Base-by-base conservation (phyloP, 371 early-diverging fungal species). In the Chytridium lagenaria region DNA sequence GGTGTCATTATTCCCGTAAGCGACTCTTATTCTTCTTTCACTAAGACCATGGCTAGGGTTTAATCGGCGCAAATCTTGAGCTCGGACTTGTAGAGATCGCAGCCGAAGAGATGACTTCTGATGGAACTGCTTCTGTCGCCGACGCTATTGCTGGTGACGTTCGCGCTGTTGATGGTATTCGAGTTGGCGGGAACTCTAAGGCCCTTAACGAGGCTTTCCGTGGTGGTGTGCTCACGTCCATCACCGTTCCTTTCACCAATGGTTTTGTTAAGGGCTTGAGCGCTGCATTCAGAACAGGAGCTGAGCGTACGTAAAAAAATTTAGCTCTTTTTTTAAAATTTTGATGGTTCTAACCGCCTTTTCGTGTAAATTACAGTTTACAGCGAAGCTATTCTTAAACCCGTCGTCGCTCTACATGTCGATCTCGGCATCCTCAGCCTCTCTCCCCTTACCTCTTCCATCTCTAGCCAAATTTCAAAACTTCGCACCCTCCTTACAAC, bases 391-490 rank as follows among this genome's bases (percentile, higher is more conserved):
- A 70, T 92, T 55, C 67, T 91, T 69, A 83, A 85, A 68, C 85
- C 87, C 50, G 82, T 85, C 37, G 88, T 86, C 22, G 91, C 90
- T 5, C 85, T 93, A 34, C 79, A 81, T 65, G 69, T 73, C 57
- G 76, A 79, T 1, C 79, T 87, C 70, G 81, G 83, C 31, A 71
- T 80, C 65, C n/a, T 52, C 2, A 78, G 77, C 26, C 10, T 10
- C 26, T 28, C 34, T 36, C 5, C 12, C 23, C 12, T 36, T 3
- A 63, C 30, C 2, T 28, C 67, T 76, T 87, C 92, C 0, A 78
- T 92, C 5, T 88, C 92, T 1, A 81, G 85, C 15, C 92, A 93
- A 70, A 83, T 92, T 26, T 82, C 82, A 0, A 86, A 79, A 64
- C 83, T 93, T 28, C 78, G 80, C n/a, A 50, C 81, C 0, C 70